Evolutionary conservation across 129 eudicot species (phyloP).

Genomic region (Artemisia annua): DNA sequence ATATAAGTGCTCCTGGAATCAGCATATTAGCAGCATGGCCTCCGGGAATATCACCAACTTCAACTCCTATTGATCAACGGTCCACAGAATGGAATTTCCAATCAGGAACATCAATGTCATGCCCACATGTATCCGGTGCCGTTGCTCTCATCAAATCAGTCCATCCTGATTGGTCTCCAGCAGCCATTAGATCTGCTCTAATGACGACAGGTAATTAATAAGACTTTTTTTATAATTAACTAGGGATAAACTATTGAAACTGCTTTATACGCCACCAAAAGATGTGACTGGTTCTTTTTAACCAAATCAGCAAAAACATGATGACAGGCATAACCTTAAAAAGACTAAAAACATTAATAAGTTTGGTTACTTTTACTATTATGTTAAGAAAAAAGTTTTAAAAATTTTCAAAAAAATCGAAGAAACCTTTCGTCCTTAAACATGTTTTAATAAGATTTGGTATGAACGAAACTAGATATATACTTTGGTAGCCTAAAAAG

Average conservation of each 20-base stretch:
- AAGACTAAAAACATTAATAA: background rate
- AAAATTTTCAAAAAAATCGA: too few relatives aligned
- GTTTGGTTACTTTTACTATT: too few relatives aligned
- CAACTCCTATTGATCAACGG: slow-evolving; percentile 31
- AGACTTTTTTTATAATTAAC: background rate
- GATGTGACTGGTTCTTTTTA: too few relatives aligned
- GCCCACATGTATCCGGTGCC: slow-evolving; percentile 79
- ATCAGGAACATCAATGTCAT: slow-evolving; percentile 85
- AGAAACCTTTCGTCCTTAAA: too few relatives aligned
- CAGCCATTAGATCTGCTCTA: slow-evolving; percentile 70
- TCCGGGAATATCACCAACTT: slow-evolving; percentile 54
- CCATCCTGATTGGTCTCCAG: slow-evolving; percentile 77
- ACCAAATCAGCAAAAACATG: too few relatives aligned
- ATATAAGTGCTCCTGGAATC: slow-evolving; percentile 72
- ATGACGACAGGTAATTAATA: slow-evolving; percentile 60
- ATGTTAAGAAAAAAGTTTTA: too few relatives aligned
- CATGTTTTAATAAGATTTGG: too few relatives aligned
- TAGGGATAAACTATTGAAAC: too few relatives aligned
- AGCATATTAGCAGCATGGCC: slow-evolving; percentile 84
- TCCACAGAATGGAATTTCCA: slow-evolving; percentile 54
- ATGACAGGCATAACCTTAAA: background rate
- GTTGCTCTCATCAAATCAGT: slow-evolving; percentile 68
- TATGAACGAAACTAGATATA: too few relatives aligned
- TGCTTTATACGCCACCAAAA: too few relatives aligned
- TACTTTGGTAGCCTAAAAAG: too few relatives aligned